Conservation (phyloP, 2,329 filamentous ascomycete genomes). For the Xylaria sp. region DNA sequence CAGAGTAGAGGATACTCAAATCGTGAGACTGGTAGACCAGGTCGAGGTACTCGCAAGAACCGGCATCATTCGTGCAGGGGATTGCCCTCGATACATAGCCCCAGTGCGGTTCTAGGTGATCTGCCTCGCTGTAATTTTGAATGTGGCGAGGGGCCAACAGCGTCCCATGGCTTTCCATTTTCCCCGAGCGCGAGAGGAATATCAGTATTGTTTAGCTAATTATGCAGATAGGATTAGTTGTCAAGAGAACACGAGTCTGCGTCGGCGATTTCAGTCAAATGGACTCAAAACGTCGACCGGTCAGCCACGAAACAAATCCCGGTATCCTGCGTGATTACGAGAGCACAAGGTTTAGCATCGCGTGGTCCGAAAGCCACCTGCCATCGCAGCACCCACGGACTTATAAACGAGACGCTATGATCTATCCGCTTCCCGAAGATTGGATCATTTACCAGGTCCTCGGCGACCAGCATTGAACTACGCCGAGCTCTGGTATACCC, state of each 20-base stretch:
- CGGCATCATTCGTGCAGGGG: slow-evolving; percentile 67
- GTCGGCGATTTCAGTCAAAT: background rate
- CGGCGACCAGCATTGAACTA: background rate
- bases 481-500: background rate
- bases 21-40: slow-evolving; percentile 63
- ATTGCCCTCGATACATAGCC: slow-evolving; percentile 64
- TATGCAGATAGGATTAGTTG: background rate
- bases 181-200: background rate
- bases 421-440: background rate
- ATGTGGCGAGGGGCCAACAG: slow-evolving; percentile 53
- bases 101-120: slow-evolving; percentile 61
- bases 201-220: background rate
- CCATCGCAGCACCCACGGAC: background rate
- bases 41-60: slow-evolving; percentile 68
- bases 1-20: slow-evolving; percentile 61
- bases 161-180: slow-evolving; percentile 42
- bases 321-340: background rate
- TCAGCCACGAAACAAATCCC: background rate
- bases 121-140: slow-evolving; percentile 57
- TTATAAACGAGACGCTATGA: slow-evolving; percentile 9
- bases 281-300: background rate
- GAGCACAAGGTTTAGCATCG: background rate
- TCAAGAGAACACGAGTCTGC: background rate
- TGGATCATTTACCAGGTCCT: background rate
- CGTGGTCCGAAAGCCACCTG: background rate